Percentiles rank a stretch among this genome's conserved stretches.
These are phyloP conservation scores for Populus deltoides DNA, from an alignment of 345 rosid genomes.

Conservation along the genomic window DNA sequence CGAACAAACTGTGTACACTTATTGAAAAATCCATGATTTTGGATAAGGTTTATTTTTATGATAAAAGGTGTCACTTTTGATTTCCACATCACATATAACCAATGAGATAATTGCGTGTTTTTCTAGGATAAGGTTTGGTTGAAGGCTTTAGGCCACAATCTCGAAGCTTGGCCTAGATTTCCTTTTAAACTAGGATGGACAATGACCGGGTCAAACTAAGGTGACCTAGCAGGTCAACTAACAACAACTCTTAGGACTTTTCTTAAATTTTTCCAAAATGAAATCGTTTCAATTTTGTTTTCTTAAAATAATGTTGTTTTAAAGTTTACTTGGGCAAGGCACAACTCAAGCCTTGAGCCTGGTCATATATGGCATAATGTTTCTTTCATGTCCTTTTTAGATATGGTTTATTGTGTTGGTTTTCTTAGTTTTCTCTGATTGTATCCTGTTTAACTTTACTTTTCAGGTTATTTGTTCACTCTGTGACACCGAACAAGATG, in stretches of 20 bases:
- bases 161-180: too few relatives aligned
- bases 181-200: too few relatives aligned
- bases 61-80: background rate
- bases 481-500: conserved; percentile 69
- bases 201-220: too few relatives aligned
- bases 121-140: background rate
- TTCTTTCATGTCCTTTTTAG: background rate
- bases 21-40: background rate
- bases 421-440: background rate
- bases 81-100: background rate
- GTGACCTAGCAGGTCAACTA: too few relatives aligned
- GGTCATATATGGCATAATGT: too few relatives aligned
- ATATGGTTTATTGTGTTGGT: background rate
- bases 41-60: background rate
- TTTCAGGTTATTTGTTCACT: conserved; percentile 67
- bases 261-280: too few relatives aligned
- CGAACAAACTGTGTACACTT: background rate
- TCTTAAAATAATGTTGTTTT: too few relatives aligned
- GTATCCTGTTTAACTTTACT: background rate
- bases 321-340: too few relatives aligned
- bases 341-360: too few relatives aligned
- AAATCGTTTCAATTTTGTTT: too few relatives aligned
- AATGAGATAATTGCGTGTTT: background rate
- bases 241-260: too few relatives aligned
- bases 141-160: background rate